phyloP scores from a whole-genome alignment of 306 rosid species.

The Inga oerstediana region DNA sequence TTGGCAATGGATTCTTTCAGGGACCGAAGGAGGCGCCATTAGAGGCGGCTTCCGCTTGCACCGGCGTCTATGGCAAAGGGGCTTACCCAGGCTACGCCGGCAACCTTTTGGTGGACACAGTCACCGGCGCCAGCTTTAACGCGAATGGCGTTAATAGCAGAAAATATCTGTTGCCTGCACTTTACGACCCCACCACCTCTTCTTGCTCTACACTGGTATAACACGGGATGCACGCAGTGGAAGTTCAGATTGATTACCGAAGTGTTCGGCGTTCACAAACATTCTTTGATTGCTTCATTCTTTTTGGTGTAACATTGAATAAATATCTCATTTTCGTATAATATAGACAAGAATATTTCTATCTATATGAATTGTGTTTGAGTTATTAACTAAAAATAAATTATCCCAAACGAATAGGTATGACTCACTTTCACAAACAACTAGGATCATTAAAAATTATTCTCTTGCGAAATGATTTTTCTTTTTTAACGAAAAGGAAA shows the following conservation, averaged over 20 bases:
- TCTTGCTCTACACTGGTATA: constrained; percentile 56
- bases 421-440: no score
- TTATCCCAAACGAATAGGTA: no score
- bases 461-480: no score
- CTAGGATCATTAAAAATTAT: no score
- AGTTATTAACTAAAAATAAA: no score
- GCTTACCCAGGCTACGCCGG: constrained; percentile 70
- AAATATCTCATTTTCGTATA: background rate
- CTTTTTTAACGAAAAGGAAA: no score
- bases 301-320: background rate
- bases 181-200: constrained; percentile 55
- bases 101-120: constrained; percentile 44
- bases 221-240: background rate
- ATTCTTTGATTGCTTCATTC: constrained; percentile 16
- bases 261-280: background rate
- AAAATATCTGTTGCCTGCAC: constrained; percentile 61
- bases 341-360: background rate
- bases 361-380: background rate
- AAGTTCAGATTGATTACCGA: background rate
- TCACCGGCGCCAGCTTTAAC: constrained; percentile 60
- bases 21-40: constrained; percentile 72
- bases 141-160: constrained; percentile 55
- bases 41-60: constrained; percentile 66
- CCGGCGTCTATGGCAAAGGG: constrained; percentile 59
- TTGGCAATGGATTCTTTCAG: constrained; percentile 63